phyloP scores from a whole-genome alignment of 495 filamentous ascomycete species.

The Viridothelium virens region DNA sequence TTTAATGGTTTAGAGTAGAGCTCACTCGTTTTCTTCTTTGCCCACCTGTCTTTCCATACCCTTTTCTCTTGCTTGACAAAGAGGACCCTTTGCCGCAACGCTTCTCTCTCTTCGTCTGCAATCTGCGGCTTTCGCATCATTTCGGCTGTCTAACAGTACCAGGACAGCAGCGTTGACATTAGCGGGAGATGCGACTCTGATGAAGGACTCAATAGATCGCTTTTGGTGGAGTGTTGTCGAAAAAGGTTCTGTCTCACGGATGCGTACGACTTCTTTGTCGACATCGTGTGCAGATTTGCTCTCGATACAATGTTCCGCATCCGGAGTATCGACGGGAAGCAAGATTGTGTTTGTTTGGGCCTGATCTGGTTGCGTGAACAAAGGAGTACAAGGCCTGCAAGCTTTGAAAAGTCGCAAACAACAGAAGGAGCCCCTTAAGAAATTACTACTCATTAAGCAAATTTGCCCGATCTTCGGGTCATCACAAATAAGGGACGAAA shows the following conservation, averaged over 20 bases:
- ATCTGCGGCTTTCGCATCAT: not conserved
- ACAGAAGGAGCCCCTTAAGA: no score
- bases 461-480: no score
- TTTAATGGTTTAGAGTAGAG: not conserved
- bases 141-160: not conserved
- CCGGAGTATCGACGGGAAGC: not conserved
- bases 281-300: not conserved
- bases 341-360: not conserved
- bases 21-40: not conserved
- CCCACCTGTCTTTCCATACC: not conserved
- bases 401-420: not conserved
- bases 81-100: not conserved
- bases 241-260: not conserved
- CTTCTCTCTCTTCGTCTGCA: not conserved
- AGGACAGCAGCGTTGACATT: no score
- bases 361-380: not conserved
- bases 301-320: not conserved
- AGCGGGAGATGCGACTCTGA: not conserved
- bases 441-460: no score
- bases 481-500: no score
- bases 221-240: not conserved
- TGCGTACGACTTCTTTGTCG: not conserved
- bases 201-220: not conserved
- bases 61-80: slow-evolving; percentile 1
- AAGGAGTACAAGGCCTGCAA: not conserved